Evolutionary conservation across 2,329 filamentous ascomycete genomes (phyloP).

Genomic region (Bipolaris bicolor): DNA sequence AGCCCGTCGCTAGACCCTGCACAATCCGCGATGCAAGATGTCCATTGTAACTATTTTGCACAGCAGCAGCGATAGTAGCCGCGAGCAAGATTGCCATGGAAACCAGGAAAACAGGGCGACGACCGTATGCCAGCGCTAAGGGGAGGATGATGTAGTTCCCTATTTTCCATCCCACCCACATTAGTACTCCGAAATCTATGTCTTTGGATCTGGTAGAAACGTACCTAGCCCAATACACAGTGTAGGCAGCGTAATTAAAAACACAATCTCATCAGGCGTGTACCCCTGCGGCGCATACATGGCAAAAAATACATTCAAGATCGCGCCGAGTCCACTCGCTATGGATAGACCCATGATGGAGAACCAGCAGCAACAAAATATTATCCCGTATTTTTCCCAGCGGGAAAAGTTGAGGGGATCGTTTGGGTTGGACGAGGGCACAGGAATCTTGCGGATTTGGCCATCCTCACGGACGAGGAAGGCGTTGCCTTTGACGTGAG

Average conservation of each 20-base stretch:
- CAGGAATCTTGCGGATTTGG: background rate
- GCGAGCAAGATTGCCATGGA: background rate
- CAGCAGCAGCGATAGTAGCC: background rate
- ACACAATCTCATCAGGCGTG: background rate
- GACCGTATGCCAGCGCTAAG: background rate
- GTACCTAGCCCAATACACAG: background rate
- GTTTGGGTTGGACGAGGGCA: background rate
- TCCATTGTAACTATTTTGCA: background rate
- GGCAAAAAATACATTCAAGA: background rate
- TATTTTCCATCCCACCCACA: background rate
- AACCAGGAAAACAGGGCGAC: background rate
- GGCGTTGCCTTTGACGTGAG: slow-evolving; percentile 2
- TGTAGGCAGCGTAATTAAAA: background rate
- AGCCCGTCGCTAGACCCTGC: background rate
- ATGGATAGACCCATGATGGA: slow-evolving; percentile 1
- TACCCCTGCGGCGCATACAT: background rate
- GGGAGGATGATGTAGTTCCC: background rate
- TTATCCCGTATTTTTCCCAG: background rate
- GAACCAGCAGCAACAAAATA: slow-evolving; percentile 6
- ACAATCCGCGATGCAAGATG: background rate
- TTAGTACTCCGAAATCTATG: background rate
- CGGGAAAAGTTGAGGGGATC: background rate
- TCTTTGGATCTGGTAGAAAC: background rate
- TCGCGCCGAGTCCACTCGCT: background rate
- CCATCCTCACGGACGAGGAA: slow-evolving; percentile 3